A percentile compares a stretch with the other conserved stretches of the same genome.
These are phyloP conservation scores for Cantharellus cinnabarinus DNA, from an alignment of 768 basidiomycete genomes.

Conservation along the genomic window DNA sequence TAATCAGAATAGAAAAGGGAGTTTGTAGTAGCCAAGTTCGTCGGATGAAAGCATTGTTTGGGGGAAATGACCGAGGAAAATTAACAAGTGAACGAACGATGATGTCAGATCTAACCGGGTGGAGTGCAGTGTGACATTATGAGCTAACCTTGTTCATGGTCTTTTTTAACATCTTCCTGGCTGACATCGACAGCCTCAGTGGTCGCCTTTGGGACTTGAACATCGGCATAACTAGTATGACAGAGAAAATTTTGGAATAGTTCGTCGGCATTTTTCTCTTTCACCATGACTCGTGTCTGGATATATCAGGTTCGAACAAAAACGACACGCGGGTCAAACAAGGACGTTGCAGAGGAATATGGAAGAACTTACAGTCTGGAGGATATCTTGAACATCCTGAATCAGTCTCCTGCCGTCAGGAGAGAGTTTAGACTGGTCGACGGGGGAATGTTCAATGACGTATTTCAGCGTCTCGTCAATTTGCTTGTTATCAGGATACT, in stretches of 20 bases:
- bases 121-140: background rate
- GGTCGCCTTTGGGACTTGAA: slow-evolving; percentile 24
- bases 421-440: slow-evolving; percentile 47
- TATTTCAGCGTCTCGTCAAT: slow-evolving; percentile 56
- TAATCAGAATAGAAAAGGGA: too few species aligned
- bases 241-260: slow-evolving; percentile 82
- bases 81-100: too few species aligned
- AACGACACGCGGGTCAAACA: slow-evolving; percentile 4
- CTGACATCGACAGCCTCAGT: slow-evolving; percentile 29
- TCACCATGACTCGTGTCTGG: slow-evolving; percentile 34
- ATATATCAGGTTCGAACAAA: background rate
- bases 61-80: too few species aligned
- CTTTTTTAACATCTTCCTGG: slow-evolving; percentile 32
- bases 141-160: slow-evolving; percentile 37
- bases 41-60: background rate
- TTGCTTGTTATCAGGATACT: slow-evolving; percentile 61
- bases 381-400: slow-evolving; percentile 56
- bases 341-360: background rate
- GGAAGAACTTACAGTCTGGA: slow-evolving; percentile 32
- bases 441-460: slow-evolving; percentile 34
- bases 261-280: slow-evolving; percentile 76
- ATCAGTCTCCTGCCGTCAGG: slow-evolving; percentile 58
- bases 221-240: slow-evolving; percentile 41
- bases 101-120: too few species aligned
- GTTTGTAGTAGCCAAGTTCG: background rate